A percentile compares a stretch with the other conserved stretches of the same genome.
Evolutionary conservation across 176 grass and related monocot genomes (phyloP).

Genomic region (Oryza brachyantha): DNA sequence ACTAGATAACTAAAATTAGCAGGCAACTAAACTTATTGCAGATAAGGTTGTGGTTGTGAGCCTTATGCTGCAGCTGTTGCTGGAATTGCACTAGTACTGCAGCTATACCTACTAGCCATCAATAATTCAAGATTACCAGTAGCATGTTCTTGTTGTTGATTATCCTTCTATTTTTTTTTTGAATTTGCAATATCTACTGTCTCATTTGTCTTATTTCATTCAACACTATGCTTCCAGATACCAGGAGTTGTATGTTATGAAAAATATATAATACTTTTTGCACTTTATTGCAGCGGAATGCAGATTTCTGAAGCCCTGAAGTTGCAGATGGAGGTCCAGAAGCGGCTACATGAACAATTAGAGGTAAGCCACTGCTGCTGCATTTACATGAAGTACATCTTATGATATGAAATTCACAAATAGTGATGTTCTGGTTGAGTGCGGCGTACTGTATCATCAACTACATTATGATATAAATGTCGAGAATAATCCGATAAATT

Average conservation of each 20-base stretch:
- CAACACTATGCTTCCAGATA: constrained; percentile 20
- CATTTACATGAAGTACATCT: constrained; percentile 1
- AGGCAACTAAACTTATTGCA: neutral
- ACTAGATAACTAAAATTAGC: neutral
- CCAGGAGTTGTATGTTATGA: neutral
- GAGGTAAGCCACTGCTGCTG: constrained; percentile 15
- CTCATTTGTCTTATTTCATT: neutral
- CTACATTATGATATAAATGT: neutral
- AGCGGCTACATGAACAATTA: constrained; percentile 42
- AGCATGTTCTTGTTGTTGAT: neutral
- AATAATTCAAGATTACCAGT: neutral
- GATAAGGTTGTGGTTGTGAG: neutral
- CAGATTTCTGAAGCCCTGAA: constrained; percentile 45
- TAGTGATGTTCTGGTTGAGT: no score
- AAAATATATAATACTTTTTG: neutral
- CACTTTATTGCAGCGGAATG: constrained; percentile 23
- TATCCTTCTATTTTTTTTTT: neutral
- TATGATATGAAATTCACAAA: no score
- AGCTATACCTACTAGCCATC: neutral
- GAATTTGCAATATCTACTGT: neutral
- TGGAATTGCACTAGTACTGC: neutral
- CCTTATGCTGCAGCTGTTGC: neutral
- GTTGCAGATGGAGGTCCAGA: constrained; percentile 35
- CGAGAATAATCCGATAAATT: neutral
- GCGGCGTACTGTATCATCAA: neutral